Conservation (phyloP, 2,329 filamentous ascomycete species). For the Cercospora sp. region DNA sequence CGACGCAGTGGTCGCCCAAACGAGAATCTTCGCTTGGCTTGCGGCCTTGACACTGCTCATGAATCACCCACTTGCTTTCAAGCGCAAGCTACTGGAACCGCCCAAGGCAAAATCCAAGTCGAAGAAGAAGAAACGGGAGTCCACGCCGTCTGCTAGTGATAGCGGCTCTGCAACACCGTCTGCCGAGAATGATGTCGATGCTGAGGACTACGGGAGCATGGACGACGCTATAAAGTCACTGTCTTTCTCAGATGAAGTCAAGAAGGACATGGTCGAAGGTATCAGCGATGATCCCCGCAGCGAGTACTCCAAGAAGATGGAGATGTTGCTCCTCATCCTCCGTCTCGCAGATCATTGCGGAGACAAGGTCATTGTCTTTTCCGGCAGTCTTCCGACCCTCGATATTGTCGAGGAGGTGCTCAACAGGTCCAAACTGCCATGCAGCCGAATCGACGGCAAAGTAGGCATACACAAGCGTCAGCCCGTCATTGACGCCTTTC, state of each 20-base stretch:
- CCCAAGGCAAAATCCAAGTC: constrained; percentile 28
- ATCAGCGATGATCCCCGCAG: constrained; percentile 47
- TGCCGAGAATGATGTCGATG: constrained; percentile 24
- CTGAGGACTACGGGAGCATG: constrained; percentile 25
- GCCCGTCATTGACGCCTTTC: constrained; percentile 67
- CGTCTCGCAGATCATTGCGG: constrained; percentile 59
- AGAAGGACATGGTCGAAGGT: constrained; percentile 40
- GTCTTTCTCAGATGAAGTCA: constrained; percentile 41
- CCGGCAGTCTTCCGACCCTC: constrained; percentile 68
- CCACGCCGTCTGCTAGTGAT: constrained; percentile 17
- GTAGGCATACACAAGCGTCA: constrained; percentile 62
- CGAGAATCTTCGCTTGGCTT: constrained; percentile 57
- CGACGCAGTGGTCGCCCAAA: not conserved
- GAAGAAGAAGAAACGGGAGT: constrained; percentile 11
- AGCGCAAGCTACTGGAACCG: constrained; percentile 51
- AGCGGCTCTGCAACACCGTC: constrained; percentile 20
- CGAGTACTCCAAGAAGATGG: constrained; percentile 66
- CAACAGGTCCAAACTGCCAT: no score
- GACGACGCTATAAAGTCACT: constrained; percentile 38
- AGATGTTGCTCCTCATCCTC: constrained; percentile 68
- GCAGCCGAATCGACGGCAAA: constrained; percentile 65
- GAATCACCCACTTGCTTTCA: constrained; percentile 59
- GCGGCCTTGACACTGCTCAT: constrained; percentile 56
- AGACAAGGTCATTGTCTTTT: constrained; percentile 82
- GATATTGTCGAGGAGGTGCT: constrained; percentile 60